A percentile compares a stretch with the other conserved stretches of the same genome.
Evolutionary conservation across 2,329 filamentous ascomycete species (phyloP).

Genomic region (Grosmannia serpens): DNA sequence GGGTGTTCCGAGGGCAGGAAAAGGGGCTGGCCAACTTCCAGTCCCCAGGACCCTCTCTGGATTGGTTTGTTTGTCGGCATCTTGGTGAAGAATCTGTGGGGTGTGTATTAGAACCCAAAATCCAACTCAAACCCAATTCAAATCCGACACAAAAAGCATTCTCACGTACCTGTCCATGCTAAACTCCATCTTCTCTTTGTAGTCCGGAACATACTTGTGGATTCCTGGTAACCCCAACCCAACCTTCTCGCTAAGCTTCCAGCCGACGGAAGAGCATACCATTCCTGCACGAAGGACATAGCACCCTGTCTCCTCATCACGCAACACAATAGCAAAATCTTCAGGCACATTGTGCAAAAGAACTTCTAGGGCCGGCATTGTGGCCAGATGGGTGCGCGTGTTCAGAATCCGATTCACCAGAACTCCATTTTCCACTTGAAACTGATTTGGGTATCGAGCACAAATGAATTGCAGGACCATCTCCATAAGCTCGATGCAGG

Average conservation of each 20-base stretch:
- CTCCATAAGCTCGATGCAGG: conserved; percentile 80
- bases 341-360: conserved; percentile 72
- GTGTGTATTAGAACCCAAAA: neutral
- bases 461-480: conserved; percentile 73
- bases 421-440: conserved; percentile 38
- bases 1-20: conserved; percentile 48
- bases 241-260: conserved; percentile 66
- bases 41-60: conserved; percentile 73
- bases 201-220: conserved; percentile 66
- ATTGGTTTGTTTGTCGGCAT: conserved; percentile 65
- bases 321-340: conserved; percentile 68
- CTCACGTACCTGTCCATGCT: conserved; percentile 70
- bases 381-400: conserved; percentile 47
- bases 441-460: conserved; percentile 64
- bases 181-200: conserved; percentile 77
- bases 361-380: conserved; percentile 54
- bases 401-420: conserved; percentile 60
- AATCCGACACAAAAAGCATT: neutral
- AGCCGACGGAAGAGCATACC: conserved; percentile 70
- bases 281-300: conserved; percentile 68
- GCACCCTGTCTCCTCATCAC: conserved; percentile 57
- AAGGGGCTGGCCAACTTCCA: conserved; percentile 64
- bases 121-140: too few relatives aligned
- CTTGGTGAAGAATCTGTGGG: conserved; percentile 28
- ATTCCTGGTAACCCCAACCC: conserved; percentile 59